A percentile compares a stretch with the other conserved stretches of the same genome.
Conservation (phyloP, 805 yeast genomes). For the Candida silvatica region DNA sequence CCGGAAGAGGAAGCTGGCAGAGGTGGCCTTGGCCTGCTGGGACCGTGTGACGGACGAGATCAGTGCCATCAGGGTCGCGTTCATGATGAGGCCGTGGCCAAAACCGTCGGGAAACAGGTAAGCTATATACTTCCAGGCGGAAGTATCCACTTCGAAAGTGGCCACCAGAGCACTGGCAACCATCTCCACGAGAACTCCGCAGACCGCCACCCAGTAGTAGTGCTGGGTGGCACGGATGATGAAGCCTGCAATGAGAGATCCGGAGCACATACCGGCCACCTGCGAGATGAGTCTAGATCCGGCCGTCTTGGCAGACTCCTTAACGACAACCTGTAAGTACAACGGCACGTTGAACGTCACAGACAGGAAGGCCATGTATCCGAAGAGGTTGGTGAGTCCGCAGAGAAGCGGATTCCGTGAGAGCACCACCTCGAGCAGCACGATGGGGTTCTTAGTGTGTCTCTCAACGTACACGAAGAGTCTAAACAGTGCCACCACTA, state of each 20-base stretch:
- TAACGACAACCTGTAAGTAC: neutral
- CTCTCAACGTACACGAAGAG: neutral
- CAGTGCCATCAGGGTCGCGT: too few relatives aligned
- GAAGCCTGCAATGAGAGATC: slow-evolving; percentile 1
- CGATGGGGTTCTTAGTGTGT: neutral
- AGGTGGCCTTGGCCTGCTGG: slow-evolving; percentile 33
- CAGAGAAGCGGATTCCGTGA: slow-evolving; percentile 1
- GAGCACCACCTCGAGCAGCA: neutral
- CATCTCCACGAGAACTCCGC: neutral
- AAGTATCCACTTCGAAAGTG: neutral
- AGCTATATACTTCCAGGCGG: slow-evolving; percentile 1
- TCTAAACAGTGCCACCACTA: neutral
- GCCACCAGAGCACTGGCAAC: neutral
- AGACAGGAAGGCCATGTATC: slow-evolving; percentile 1
- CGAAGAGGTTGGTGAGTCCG: slow-evolving; percentile 1
- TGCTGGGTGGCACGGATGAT: slow-evolving; percentile 1
- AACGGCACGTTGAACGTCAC: slow-evolving; percentile 1
- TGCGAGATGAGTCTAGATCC: slow-evolving; percentile 1
- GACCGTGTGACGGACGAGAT: too few relatives aligned
- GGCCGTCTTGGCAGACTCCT: slow-evolving; percentile 1
- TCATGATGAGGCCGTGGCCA: slow-evolving; percentile 1
- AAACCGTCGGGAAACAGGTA: slow-evolving; percentile 1
- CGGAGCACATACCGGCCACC: slow-evolving; percentile 1
- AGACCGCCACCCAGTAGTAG: slow-evolving; percentile 1
- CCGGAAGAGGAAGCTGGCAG: slow-evolving; percentile 29